These are phyloP conservation scores for Penicillium crystallinum DNA, from an alignment of 495 filamentous ascomycete species.

Conservation along the genomic window DNA sequence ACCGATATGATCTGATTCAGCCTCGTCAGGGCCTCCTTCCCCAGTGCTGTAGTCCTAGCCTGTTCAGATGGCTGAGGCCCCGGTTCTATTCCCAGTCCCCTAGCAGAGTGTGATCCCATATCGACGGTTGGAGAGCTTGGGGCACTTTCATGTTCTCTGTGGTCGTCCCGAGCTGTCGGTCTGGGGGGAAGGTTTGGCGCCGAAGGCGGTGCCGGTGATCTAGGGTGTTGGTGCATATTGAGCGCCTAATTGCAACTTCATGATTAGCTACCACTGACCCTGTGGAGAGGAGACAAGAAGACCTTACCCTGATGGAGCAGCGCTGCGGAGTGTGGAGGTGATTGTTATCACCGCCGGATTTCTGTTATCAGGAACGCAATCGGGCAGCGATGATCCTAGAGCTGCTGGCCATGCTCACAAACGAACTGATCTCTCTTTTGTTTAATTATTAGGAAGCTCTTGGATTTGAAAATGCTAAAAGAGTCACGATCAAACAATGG, in stretches of 20 bases:
- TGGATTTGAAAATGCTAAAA: slow-evolving; percentile 13
- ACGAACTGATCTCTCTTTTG: background rate
- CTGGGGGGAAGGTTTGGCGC: slow-evolving; percentile 62
- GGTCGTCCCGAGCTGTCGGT: slow-evolving; percentile 66
- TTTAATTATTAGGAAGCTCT: background rate
- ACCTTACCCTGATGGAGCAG: slow-evolving; percentile 2
- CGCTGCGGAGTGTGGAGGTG: slow-evolving; percentile 11
- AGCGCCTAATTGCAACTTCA: background rate
- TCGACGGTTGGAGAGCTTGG: slow-evolving; percentile 32
- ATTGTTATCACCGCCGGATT: slow-evolving; percentile 24
- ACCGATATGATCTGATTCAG: slow-evolving; percentile 90
- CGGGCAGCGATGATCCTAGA: slow-evolving; percentile 23
- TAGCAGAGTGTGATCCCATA: slow-evolving; percentile 32
- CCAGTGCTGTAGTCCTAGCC: slow-evolving; percentile 32
- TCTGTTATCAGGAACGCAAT: slow-evolving; percentile 34
- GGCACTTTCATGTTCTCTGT: slow-evolving; percentile 53
- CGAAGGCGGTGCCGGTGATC: slow-evolving; percentile 55
- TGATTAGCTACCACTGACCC: background rate
- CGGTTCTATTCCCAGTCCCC: slow-evolving; percentile 39
- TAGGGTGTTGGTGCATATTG: slow-evolving; percentile 79
- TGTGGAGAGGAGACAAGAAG: background rate
- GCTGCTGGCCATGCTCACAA: slow-evolving; percentile 41
- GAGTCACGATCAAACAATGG: slow-evolving; percentile 17
- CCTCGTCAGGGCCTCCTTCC: slow-evolving; percentile 62
- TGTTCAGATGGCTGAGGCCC: slow-evolving; percentile 39